Evolutionary conservation across 345 rosid species (phyloP), one percentile per base, ranked within the genome.

Genomic region (Salix purpurea): DNA sequence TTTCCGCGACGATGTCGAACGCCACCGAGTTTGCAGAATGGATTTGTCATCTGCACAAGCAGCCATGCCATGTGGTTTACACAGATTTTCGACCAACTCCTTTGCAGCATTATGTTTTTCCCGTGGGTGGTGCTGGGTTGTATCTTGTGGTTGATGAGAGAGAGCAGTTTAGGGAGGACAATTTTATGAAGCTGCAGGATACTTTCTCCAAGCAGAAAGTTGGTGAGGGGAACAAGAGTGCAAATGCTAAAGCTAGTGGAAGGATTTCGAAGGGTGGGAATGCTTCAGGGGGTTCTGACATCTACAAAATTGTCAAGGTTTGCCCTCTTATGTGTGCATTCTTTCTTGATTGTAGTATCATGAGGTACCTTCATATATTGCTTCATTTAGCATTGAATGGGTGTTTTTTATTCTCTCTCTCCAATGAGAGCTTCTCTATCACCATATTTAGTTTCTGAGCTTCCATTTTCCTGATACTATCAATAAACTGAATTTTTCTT

Each of bases 31-130:
- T 96, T 74, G 96, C 97, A 0, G 99, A 93, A 79, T 96, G 99
- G 99, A 96, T 96, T 79, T 96, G 98, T 77, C 84, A 87, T 83
- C 67, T 96, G 86, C 98, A 96, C 81, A 92, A 91, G 84, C 98
- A 93, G 86, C 98, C 98, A 1, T 96, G 99, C 70, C 99, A 96
- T 80, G 98, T 96, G 65, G 99, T 93, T 65, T 96, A 96, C 78
- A 93, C 99, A 2, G 98, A 96, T 85, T 93, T 93, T 67, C 89
- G 99, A 58, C 99, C 99, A 14, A 96, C 98, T 74, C 99, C 99
- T 67, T 84, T 96, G 87, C 99, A 96, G 89, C 99, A 96, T 84
- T 96, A 93, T 89, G 91, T 88, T 75, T 96, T 96, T 81, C 99
- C 99, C 30, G 79, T 89, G 86, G 97, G 94, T 52, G 99, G 99